Base-by-base conservation (phyloP, 768 basidiomycete genomes). In the Cantharellus cinnabarinus region DNA sequence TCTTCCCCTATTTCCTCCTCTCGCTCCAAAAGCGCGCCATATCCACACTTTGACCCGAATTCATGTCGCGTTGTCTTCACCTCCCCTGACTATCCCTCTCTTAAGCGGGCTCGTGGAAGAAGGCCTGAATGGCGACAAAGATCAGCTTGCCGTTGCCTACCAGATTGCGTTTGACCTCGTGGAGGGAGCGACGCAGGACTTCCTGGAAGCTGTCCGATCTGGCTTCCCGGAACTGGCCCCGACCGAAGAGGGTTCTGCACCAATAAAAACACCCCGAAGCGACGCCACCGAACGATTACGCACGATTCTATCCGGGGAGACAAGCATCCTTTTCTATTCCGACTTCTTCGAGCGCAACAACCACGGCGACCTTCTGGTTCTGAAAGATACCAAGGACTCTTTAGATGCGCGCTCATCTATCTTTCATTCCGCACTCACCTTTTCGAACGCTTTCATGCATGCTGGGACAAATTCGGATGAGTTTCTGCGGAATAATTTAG, bases 361-460 rank as follows among this genome's bases (percentile, higher is more conserved):
- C 71, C 85, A 89, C 67, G 83, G 84, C 57, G 95, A 98, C 67
- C 76, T 91, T 68, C 73, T 87, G 20, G 89, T 98, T 63, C 75
- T 99, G 54, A 93, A 93, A 71, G 82, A 82, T 65, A 91, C 90
- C 57, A 97, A 94, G 89, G 91, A 97, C 57, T 80, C 82, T 1
- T 75, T 98, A 29, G 94, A 97, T 66, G 79, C 90, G 37, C 85
- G 94, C 42, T 93, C 89, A 34, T 98, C 94, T 20, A 89, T 99
- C 67, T 98, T 91, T 69, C 95, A 99, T 71, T 91, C 89, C 3
- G 91, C 95, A 3, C 79, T 99, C 63, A 91, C 91, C 4, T 78
- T 99, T 60, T 88, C 93, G 69, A 97, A 99, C 69, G 91, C 95
- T 1, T 98, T 93, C 69, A 93, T 94, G 81, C 84, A 95, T 67